These are phyloP conservation scores for Blastocystis sp. DNA, from an alignment of 352 stramenopile genomes.

Conservation along the genomic window DNA sequence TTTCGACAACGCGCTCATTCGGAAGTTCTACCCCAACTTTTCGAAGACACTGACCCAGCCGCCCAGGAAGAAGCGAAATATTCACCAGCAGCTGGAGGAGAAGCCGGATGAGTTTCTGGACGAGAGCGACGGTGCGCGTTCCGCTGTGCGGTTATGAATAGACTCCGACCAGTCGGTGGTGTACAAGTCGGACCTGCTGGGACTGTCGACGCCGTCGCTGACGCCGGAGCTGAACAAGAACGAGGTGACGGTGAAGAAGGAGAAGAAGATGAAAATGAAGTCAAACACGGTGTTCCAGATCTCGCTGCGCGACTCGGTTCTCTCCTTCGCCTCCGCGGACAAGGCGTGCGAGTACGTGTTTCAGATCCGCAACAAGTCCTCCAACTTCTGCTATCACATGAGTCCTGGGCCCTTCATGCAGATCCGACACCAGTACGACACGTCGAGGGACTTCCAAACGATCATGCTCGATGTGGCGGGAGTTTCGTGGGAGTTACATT, in stretches of 20 bases:
- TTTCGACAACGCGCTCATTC: conserved; percentile 45
- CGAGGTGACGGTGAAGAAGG: background rate
- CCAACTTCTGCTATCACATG: conserved; percentile 16
- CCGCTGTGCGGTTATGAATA: background rate
- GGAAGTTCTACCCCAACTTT: conserved; percentile 52
- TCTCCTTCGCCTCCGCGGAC: background rate
- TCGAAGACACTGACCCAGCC: background rate
- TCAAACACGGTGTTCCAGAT: conserved; percentile 22
- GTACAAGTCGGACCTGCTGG: conserved; percentile 30
- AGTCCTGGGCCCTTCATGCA: conserved; percentile 4
- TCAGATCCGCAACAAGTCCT: conserved; percentile 12
- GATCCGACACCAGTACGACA: conserved; percentile 13
- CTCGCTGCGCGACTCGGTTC: conserved; percentile 18
- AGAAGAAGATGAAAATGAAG: conserved; percentile 51
- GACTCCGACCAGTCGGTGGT: conserved; percentile 59
- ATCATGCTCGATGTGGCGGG: conserved; percentile 13
- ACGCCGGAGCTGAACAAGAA: background rate
- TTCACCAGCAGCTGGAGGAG: conserved; percentile 64
- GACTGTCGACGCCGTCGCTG: background rate
- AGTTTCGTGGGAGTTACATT: background rate
- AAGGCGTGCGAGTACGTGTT: background rate
- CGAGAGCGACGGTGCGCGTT: background rate
- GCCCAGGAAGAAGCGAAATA: conserved; percentile 5
- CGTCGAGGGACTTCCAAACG: conserved; percentile 4
- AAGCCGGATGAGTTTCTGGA: conserved; percentile 40